phyloP scores from a whole-genome alignment of 192 early-diverging fungal genomes.

The Funneliformis mosseae region DNA sequence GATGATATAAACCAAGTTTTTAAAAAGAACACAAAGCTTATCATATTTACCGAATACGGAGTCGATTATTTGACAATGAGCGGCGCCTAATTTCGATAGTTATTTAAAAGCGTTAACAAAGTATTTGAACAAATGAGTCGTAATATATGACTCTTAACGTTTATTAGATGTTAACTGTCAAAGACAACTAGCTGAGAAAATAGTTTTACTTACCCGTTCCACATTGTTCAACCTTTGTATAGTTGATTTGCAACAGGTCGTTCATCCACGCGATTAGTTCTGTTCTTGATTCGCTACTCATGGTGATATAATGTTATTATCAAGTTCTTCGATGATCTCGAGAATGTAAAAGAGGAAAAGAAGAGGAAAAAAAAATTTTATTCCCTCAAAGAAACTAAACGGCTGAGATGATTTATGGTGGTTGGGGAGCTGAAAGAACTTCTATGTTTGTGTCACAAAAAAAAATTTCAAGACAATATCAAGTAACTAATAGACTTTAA shows the following conservation, averaged over 20 bases:
- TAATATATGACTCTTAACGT: neutral
- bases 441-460: neutral
- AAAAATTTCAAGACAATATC: neutral
- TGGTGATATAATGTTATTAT: conserved; percentile 34
- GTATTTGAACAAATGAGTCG: neutral
- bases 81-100: conserved; percentile 55
- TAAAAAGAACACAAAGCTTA: neutral
- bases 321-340: neutral
- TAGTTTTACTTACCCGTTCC: conserved; percentile 71
- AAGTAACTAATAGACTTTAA: neutral
- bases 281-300: conserved; percentile 85
- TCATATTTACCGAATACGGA: conserved; percentile 61
- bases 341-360: neutral
- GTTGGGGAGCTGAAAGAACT: neutral
- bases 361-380: neutral
- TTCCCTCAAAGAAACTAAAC: neutral
- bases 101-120: neutral
- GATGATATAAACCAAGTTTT: neutral
- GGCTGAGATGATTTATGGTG: neutral
- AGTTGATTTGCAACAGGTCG: conserved; percentile 85
- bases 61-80: conserved; percentile 72
- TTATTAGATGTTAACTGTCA: neutral
- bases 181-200: neutral
- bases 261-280: conserved; percentile 96
- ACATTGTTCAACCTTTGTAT: conserved; percentile 93